Evolutionary conservation across 2,329 filamentous ascomycete genomes (phyloP), one percentile per base, ranked within the genome.

Genomic region (Fusarium sp.): DNA sequence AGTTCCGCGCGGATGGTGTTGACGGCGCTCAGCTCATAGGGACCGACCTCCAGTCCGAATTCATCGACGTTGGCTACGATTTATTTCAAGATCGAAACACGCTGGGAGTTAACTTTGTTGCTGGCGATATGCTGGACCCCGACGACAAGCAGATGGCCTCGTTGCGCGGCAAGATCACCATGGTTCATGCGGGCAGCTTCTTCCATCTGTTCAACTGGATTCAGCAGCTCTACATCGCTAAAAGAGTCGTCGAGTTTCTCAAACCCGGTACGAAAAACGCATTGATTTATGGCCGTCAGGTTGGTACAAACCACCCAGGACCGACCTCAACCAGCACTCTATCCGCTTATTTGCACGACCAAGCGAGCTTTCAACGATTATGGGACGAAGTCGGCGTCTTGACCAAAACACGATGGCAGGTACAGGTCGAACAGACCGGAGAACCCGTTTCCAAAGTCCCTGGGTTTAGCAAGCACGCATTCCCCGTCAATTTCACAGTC

Each of bases 41-140:
- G 15, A 75, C 77, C 4, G 83, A 86, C 57, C 59, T 83, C 4
- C 76, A 80, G 38, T 64, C 76, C 17, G 74, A 74, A n/a, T 84
- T 86, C 62, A 77, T 86, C 48, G 77, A 84, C 10, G 71, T 84
- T n/a, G 85, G 85, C 25, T 86, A 88, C 70, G 84, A 88, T 49
- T 77, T 91, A 17, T 91, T 90, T 73, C 78, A 80, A 41, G 88
- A 89, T 58, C 78, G 79, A 23, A 68, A 74, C n/a, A 76, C 52
- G 31, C 72, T 86, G 6, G 74, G 75, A 17, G 77, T 77, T 2
- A 76, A 75, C 2, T 85, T 87, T 59, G 72, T 87, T 27, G 67
- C 77, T 4, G 84, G 81, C 17, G 80, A 86, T 57, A 72, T 85
- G 56, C 70, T 84, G 9, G 74, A 78, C 48, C 76, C 75, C 7